These are phyloP conservation scores for Pseudofabraea citricarpa DNA, from an alignment of 2,329 filamentous ascomycete species.

Conservation along the genomic window DNA sequence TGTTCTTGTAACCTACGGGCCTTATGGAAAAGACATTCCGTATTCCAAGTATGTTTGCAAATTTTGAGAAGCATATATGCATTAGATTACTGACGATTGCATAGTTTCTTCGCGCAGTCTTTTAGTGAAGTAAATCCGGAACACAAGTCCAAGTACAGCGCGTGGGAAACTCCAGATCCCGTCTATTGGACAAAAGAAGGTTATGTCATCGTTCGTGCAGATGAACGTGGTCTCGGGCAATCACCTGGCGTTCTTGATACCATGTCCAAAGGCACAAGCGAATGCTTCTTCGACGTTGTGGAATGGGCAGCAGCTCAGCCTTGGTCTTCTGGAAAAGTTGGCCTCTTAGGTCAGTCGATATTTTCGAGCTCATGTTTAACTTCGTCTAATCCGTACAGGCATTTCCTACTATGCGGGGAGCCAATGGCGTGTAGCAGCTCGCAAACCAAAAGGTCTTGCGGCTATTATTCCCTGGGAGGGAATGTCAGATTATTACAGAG, in stretches of 20 bases:
- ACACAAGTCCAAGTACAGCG: constrained; percentile 34
- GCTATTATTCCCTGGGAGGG: constrained; percentile 52
- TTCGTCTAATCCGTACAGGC: not conserved
- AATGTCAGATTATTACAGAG: constrained; percentile 50
- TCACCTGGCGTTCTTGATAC: constrained; percentile 47
- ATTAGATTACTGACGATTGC: not conserved
- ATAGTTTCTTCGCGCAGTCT: constrained; percentile 44
- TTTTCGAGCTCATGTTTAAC: not conserved
- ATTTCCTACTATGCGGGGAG: constrained; percentile 21
- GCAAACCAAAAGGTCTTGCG: constrained; percentile 43
- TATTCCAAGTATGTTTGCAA: constrained; percentile 44
- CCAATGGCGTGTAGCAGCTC: constrained; percentile 49
- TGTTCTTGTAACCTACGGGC: constrained; percentile 66
- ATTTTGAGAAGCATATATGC: not conserved
- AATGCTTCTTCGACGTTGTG: constrained; percentile 45
- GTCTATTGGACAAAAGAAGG: constrained; percentile 36
- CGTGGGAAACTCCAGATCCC: constrained; percentile 40
- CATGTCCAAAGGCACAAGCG: constrained; percentile 46
- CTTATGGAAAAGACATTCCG: constrained; percentile 69
- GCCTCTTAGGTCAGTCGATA: constrained; percentile 47
- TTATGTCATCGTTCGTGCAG: constrained; percentile 38
- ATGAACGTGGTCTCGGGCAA: constrained; percentile 47
- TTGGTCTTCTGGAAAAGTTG: constrained; percentile 47
- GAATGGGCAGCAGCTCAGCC: constrained; percentile 46
- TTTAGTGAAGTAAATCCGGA: constrained; percentile 39